Base-by-base conservation (phyloP, 2,329 filamentous ascomycete genomes). In the Camillea tinctor region DNA sequence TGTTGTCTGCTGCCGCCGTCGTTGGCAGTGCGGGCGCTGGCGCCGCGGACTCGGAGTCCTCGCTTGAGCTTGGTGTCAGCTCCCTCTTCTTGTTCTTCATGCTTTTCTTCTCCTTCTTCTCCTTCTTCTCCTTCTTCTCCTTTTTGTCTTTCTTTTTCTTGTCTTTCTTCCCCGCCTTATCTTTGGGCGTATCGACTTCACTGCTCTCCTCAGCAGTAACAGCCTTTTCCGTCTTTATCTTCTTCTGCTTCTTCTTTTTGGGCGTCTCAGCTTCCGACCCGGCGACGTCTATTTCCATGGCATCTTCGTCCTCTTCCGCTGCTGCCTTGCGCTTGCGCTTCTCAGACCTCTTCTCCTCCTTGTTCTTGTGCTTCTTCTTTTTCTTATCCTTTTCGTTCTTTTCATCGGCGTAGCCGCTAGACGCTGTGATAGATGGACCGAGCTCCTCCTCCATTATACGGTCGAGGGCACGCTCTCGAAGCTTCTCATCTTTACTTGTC, bases 281-380 rank as follows among this genome's bases (percentile, higher is more conserved):
- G n/a, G 60, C 60, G 23, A 48, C 58, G 23, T 68, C 63, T 17
- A 50, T 22, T 26, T 65, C 59, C 23, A 59, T 53, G 9, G 52
- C 51, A 21, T 59, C 62, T 20, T 58, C 60, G 3, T 59, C 49
- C n/a, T 61, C 62, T 2, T 66, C 59, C 22, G 66, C 65, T 58
- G 66, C 66, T 11, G 61, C 60, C 52, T 65, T 59, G 65, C 71
- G 58, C 44, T 72, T 72, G 49, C 64, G 69, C 55, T 71, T 72
- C 66, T 75, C 75, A 44, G 71, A 70, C 67, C 74, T 77, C 66
- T 74, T 77, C 60, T 73, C 70, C 9, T 73, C 67, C 66, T 73
- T 75, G 3, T 30, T n/a, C n/a, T n/a, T n/a, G n/a, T n/a, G n/a
- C n/a, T n/a, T n/a, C 59, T 66, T 66, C 52, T 66, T 65, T 21